Evolutionary conservation across 2,329 filamentous ascomycete species (phyloP).

Genomic region (Daldinia eschscholtzii): DNA sequence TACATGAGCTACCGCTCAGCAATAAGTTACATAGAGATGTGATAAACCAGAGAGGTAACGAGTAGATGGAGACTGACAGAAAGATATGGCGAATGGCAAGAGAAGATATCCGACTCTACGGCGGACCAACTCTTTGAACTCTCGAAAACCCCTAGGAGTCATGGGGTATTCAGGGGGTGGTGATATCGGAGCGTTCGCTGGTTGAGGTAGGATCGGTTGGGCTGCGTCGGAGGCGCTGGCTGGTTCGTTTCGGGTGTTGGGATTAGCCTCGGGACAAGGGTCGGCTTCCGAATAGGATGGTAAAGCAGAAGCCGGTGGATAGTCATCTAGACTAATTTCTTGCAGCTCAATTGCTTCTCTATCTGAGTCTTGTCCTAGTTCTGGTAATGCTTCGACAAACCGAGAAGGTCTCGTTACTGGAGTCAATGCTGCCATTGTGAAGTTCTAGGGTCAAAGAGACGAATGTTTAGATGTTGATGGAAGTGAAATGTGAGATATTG

Average conservation of each 20-base stretch:
- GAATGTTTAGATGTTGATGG: too few relatives aligned
- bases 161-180: neutral
- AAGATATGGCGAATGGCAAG: neutral
- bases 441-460: too few relatives aligned
- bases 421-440: too few relatives aligned
- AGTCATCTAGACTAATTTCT: too few relatives aligned
- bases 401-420: too few relatives aligned
- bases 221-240: neutral
- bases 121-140: neutral
- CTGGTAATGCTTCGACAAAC: neutral
- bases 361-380: neutral
- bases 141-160: too few relatives aligned
- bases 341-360: conserved; percentile 12
- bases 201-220: neutral
- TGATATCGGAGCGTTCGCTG: neutral
- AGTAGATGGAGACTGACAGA: neutral
- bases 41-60: neutral
- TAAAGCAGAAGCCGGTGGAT: neutral
- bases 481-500: too few relatives aligned
- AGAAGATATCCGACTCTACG: neutral
- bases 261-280: too few relatives aligned
- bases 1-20: neutral
- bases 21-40: neutral
- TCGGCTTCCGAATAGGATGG: neutral
- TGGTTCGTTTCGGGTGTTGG: neutral